These are phyloP conservation scores for Globisporangium mamillatum DNA, from an alignment of 352 stramenopile species.

Conservation along the genomic window DNA sequence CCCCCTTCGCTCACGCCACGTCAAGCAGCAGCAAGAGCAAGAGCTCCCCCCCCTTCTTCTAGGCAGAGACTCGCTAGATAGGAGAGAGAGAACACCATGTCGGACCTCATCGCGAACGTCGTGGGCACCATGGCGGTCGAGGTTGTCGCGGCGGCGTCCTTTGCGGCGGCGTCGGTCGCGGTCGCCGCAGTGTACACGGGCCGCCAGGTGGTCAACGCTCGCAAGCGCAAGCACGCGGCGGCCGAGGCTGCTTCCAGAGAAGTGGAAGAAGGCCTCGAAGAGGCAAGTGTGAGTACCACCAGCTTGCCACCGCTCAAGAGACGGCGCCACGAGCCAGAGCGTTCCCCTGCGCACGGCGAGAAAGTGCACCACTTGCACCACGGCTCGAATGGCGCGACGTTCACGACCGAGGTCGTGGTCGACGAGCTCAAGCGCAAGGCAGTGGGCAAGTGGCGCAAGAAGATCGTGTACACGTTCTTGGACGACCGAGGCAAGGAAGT, in stretches of 20 bases:
- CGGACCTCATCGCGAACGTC: slow-evolving; percentile 25
- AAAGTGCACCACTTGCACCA: slow-evolving; percentile 7
- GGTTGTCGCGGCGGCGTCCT: slow-evolving; percentile 44
- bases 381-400: slow-evolving; percentile 31
- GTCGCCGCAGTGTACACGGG: slow-evolving; percentile 26
- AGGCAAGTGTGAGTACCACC: not conserved
- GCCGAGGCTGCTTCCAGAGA: not conserved
- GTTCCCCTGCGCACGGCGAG: not conserved
- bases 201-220: slow-evolving; percentile 17
- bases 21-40: not conserved
- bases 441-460: slow-evolving; percentile 43
- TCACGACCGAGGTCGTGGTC: slow-evolving; percentile 38
- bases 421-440: slow-evolving; percentile 54
- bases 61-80: not conserved
- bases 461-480: slow-evolving; percentile 81
- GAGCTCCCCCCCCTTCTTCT: not conserved
- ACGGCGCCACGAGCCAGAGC: slow-evolving; percentile 23
- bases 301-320: slow-evolving; percentile 32
- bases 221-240: slow-evolving; percentile 28
- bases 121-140: slow-evolving; percentile 41
- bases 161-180: slow-evolving; percentile 40
- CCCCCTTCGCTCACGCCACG: not conserved
- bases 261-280: slow-evolving; percentile 2
- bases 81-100: slow-evolving; percentile 7
- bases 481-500: slow-evolving; percentile 66